Base-by-base conservation (phyloP, 768 basidiomycete species). In the Pisolithus orientalis region DNA sequence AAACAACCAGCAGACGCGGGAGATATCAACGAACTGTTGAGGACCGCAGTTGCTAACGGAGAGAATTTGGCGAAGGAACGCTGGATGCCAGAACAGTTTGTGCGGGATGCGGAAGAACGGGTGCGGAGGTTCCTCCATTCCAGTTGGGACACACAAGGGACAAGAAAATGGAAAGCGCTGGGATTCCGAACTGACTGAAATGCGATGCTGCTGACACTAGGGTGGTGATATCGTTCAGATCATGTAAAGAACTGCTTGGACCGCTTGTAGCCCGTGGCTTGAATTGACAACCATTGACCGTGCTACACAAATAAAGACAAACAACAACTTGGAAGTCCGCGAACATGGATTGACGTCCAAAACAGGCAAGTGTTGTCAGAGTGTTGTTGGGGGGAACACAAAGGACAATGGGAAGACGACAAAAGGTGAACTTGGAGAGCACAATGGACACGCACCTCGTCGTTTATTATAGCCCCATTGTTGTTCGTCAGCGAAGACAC, bases 1-100 rank as follows among this genome's bases (percentile, higher is more conserved):
- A 80, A 79, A 61, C 65, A 70, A 49, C 59, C 62, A 37, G 57
- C 68, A 8, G 78, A 79, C 55, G 69, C 67, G 21, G 53, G 55
- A 14, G 78, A 80, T 54, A 70, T 80, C 39, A 55, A 57, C 6
- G 65, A 75, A 47, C 59, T 79, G 14, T 63, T 80, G 37, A 56
- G 58, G 8, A 60, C 77, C n/a, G 72, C 70, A 1, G 65, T 66
- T 16, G 47, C 57, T 28, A 55, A 32, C 17, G 37, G 44, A 46
- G 44, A 39, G 13, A 24, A 51, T 2, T n/a, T 51, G 4, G 10
- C 25, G 9, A 46, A 51, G 28, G 51, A 46, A 44, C 16, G 51
- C 9, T 73, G 70, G 69, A 52, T 68, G 40, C 70, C 68, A 7
- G 49, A 52, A 34, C 60, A 51, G 53, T 72, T 72, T 51, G 47